Conservation (phyloP, 352 stramenopile species). For the Phytophthora pisi region DNA sequence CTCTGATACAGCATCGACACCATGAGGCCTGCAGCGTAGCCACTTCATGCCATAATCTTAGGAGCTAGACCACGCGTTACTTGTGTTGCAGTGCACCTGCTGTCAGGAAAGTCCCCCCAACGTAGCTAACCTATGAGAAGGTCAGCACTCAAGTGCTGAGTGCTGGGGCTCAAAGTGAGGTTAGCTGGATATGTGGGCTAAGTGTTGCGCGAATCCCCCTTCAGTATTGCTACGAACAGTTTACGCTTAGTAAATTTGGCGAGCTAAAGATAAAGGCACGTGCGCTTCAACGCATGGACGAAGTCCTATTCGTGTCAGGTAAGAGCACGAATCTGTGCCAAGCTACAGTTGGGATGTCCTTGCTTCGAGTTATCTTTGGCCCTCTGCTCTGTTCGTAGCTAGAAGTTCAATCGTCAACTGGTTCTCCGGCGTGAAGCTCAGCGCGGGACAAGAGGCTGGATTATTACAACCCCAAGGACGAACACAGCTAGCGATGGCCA, state of each 20-base stretch:
- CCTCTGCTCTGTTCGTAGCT: background rate
- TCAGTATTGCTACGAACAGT: background rate
- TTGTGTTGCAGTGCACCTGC: background rate
- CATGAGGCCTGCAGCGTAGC: background rate
- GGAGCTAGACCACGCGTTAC: background rate
- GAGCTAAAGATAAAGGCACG: background rate
- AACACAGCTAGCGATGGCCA: background rate
- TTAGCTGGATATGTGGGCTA: too few species aligned
- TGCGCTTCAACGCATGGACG: background rate
- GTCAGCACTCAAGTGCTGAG: too few species aligned
- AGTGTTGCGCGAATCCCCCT: background rate
- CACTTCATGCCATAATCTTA: background rate
- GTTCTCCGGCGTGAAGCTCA: background rate
- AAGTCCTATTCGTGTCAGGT: background rate
- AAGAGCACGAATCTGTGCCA: background rate
- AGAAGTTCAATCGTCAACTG: background rate
- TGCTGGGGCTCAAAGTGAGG: too few species aligned
- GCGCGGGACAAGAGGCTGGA: background rate
- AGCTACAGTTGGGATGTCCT: background rate
- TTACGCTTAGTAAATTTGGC: background rate
- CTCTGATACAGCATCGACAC: conserved; percentile 9
- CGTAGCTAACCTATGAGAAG: too few species aligned
- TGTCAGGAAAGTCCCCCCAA: too few species aligned
- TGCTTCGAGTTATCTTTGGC: background rate
- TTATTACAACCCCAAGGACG: background rate